Evolutionary conservation across 371 early-diverging fungal genomes (phyloP).

Genomic region (Saksenaea oblongispora): DNA sequence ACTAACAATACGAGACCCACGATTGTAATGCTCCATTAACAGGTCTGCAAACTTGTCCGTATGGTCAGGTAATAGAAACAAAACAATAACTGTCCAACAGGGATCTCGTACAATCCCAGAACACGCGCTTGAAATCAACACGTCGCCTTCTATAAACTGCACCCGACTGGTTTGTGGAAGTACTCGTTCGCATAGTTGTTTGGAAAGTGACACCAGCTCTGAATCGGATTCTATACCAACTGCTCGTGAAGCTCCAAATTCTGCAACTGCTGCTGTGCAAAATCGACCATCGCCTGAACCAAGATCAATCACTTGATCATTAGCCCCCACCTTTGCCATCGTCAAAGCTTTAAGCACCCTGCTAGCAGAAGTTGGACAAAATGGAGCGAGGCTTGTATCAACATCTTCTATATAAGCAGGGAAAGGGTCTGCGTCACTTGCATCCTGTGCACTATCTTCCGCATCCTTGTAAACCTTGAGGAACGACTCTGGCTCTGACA

Average conservation of each 20-base stretch:
- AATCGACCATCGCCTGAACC: slow-evolving; percentile 71
- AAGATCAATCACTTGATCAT: slow-evolving; percentile 59
- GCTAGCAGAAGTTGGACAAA: slow-evolving; percentile 63
- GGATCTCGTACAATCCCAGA: slow-evolving; percentile 25
- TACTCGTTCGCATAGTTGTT: slow-evolving; percentile 37
- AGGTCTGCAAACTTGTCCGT: slow-evolving; percentile 56
- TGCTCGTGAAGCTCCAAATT: slow-evolving; percentile 47
- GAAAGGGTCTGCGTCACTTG: slow-evolving; percentile 43
- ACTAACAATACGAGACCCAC: slow-evolving; percentile 58
- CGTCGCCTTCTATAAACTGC: slow-evolving; percentile 49
- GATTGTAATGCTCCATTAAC: slow-evolving; percentile 48
- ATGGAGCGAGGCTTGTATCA: slow-evolving; percentile 60
- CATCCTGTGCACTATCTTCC: slow-evolving; percentile 40
- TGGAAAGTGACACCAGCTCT: slow-evolving; percentile 46
- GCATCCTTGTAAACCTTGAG: slow-evolving; percentile 33
- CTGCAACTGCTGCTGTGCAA: slow-evolving; percentile 54
- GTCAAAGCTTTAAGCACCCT: slow-evolving; percentile 54
- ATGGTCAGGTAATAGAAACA: slow-evolving; percentile 63
- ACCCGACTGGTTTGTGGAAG: slow-evolving; percentile 23
- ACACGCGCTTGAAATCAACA: slow-evolving; percentile 27
- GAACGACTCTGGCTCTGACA: slow-evolving; percentile 21
- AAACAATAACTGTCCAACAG: slow-evolving; percentile 51
- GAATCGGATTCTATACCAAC: slow-evolving; percentile 62
- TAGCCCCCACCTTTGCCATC: slow-evolving; percentile 45
- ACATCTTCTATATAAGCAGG: slow-evolving; percentile 61